These are phyloP conservation scores for Lentinula edodes DNA, from an alignment of 768 basidiomycete genomes.

Conservation along the genomic window DNA sequence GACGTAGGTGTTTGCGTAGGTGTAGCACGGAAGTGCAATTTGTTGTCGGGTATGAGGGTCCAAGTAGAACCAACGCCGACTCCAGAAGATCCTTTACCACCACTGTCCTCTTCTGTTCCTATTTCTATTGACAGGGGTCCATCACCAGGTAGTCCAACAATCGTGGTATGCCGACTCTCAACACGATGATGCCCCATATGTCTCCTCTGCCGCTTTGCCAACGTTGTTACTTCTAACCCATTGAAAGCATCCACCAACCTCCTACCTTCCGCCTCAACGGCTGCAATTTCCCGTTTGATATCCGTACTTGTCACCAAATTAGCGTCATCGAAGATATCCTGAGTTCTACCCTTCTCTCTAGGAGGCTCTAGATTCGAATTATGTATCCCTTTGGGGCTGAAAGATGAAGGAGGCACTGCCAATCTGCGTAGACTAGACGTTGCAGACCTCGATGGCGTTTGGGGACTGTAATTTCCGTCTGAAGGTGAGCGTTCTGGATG, in stretches of 20 bases:
- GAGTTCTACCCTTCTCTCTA: constrained; percentile 22
- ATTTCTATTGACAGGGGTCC: not conserved
- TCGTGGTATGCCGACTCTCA: not conserved
- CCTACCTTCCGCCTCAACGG: constrained; percentile 66
- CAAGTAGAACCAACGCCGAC: constrained; percentile 20
- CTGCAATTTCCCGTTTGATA: constrained; percentile 59
- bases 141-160: constrained; percentile 10
- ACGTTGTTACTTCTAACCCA: constrained; percentile 66
- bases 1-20: not conserved
- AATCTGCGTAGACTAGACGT: constrained; percentile 41
- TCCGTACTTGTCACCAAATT: constrained; percentile 53
- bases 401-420: constrained; percentile 57
- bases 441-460: constrained; percentile 35
- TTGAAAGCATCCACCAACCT: constrained; percentile 76
- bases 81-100: constrained; percentile 14
- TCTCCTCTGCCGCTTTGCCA: constrained; percentile 41
- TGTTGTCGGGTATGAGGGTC: constrained; percentile 29
- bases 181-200: not conserved
- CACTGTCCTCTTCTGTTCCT: constrained; percentile 11
- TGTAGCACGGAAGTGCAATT: constrained; percentile 27
- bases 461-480: constrained; percentile 22
- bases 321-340: constrained; percentile 50
- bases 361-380: constrained; percentile 30
- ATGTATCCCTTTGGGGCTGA: constrained; percentile 27
- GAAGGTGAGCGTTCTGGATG: constrained; percentile 21